A percentile compares a stretch with the other conserved stretches of the same genome.
phyloP scores from a whole-genome alignment of 148 eudicot genomes.

The Cornus controversa region DNA sequence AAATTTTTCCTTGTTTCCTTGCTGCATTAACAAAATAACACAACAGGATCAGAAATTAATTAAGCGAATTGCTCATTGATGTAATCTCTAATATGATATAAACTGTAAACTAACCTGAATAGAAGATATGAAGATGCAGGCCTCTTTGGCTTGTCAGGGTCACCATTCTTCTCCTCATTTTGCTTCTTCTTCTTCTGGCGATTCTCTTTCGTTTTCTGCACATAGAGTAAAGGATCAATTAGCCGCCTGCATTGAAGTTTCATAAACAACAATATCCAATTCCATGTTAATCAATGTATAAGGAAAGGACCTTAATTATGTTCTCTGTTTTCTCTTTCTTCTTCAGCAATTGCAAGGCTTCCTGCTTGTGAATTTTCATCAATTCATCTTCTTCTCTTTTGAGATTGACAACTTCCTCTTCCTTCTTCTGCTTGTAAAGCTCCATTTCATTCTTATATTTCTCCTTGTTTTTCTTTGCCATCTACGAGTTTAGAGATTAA shows the following conservation, averaged over 20 bases:
- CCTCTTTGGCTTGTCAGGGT: constrained; percentile 89
- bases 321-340: constrained; percentile 88
- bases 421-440: constrained; percentile 78
- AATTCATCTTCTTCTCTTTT: constrained; percentile 74
- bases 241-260: neutral
- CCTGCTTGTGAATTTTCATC: constrained; percentile 80
- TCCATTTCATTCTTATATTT: constrained; percentile 75
- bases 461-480: constrained; percentile 62
- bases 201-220: constrained; percentile 80
- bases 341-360: constrained; percentile 82
- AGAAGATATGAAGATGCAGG: constrained; percentile 82
- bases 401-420: constrained; percentile 62
- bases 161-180: constrained; percentile 54
- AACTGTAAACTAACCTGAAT: constrained; percentile 46
- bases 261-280: neutral
- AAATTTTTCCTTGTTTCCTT: constrained; percentile 76
- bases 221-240: neutral
- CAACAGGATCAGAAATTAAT: neutral
- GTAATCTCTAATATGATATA: too few relatives aligned
- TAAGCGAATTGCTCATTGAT: neutral
- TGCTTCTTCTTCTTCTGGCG: constrained; percentile 65
- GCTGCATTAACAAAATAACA: constrained; percentile 32
- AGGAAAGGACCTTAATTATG: constrained; percentile 62
- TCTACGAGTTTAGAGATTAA: constrained; percentile 24
- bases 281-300: neutral